Evolutionary conservation across 73 alveolate species (phyloP).

Genomic region (Symbiodinium natans): DNA sequence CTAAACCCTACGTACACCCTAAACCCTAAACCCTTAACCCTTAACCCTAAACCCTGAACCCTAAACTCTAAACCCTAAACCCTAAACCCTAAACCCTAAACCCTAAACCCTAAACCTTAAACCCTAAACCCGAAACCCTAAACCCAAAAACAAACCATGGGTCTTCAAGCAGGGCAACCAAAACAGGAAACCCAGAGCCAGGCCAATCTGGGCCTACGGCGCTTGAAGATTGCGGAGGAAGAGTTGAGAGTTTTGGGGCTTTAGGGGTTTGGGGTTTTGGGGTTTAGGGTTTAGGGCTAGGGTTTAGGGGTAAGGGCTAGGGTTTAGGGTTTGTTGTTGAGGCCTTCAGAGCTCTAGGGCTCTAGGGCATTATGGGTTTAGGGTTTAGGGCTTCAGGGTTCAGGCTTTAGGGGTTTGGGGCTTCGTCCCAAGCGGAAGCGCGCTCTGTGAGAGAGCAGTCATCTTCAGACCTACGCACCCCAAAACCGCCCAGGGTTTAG

Average conservation of each 20-base stretch:
- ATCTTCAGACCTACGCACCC: too few relatives aligned
- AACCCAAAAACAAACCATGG: not conserved
- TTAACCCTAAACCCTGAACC: not conserved
- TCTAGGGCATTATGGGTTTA: too few relatives aligned
- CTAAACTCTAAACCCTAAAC: not conserved
- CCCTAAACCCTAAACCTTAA: not conserved
- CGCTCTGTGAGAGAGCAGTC: too few relatives aligned
- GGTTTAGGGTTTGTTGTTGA: not conserved
- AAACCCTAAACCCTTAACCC: too few relatives aligned
- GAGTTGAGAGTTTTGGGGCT: not conserved
- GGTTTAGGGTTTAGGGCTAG: not conserved
- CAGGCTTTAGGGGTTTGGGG: too few relatives aligned
- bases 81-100: not conserved
- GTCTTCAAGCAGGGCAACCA: not conserved
- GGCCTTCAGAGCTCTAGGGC: too few relatives aligned
- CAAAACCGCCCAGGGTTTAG: too few relatives aligned
- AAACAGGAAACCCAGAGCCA: not conserved
- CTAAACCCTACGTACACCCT: too few relatives aligned
- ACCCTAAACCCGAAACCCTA: not conserved
- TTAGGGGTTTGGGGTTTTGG: not conserved
- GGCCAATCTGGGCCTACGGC: slow-evolving; percentile 79
- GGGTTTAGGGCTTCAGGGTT: not conserved
- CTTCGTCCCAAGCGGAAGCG: too few relatives aligned
- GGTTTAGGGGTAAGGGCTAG: not conserved
- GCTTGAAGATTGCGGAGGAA: slow-evolving; percentile 63